phyloP scores from a whole-genome alignment of 306 rosid genomes.

The Abrus pulchellus region DNA sequence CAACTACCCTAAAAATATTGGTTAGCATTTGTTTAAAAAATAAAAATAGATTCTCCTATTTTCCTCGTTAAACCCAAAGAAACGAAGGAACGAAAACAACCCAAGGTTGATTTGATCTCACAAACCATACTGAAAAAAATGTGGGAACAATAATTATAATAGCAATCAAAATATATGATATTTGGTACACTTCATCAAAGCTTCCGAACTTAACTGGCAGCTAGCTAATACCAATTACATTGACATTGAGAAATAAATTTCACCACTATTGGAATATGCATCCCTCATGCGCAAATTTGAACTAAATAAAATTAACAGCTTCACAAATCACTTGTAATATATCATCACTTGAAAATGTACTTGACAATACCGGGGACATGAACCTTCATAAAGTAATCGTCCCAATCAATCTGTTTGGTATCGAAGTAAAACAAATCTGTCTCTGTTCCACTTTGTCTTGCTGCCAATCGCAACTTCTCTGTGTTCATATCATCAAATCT shows the following conservation, averaged over 20 bases:
- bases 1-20: too few species aligned
- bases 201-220: slow-evolving; percentile 33
- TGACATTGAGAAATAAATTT: slow-evolving; percentile 26
- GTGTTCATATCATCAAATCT: slow-evolving; percentile 88
- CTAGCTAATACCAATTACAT: slow-evolving; percentile 24
- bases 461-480: slow-evolving; percentile 69
- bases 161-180: slow-evolving; percentile 1
- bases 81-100: background rate
- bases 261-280: slow-evolving; percentile 14
- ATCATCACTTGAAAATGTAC: slow-evolving; percentile 72
- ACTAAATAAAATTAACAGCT: slow-evolving; percentile 8
- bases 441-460: slow-evolving; percentile 58
- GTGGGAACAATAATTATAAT: background rate
- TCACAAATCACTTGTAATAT: background rate
- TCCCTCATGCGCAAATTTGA: background rate
- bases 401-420: slow-evolving; percentile 79
- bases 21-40: too few species aligned
- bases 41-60: too few species aligned
- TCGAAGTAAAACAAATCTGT: slow-evolving; percentile 75
- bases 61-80: background rate
- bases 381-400: slow-evolving; percentile 67
- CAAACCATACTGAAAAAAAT: too few species aligned
- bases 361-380: slow-evolving; percentile 79
- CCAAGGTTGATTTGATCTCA: too few species aligned
- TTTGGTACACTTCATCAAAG: background rate